Evolutionary conservation across 306 rosid genomes (phyloP).

Genomic region (Corylus avellana): DNA sequence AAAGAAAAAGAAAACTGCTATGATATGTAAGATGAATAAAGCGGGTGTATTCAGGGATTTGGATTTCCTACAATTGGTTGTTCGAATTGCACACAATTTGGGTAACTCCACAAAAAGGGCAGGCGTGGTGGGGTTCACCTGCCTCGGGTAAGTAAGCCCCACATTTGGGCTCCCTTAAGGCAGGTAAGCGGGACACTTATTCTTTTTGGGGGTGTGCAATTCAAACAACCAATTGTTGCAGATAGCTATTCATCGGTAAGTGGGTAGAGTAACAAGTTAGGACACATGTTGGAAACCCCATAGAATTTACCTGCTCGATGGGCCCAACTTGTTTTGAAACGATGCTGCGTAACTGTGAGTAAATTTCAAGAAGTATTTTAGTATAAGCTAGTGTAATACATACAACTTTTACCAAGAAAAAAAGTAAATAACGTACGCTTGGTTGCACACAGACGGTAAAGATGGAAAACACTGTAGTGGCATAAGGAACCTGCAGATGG

Average conservation of each 20-base stretch:
- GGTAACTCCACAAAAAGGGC: no score
- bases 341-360: conserved; percentile 69
- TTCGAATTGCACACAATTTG: no score
- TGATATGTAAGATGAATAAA: not conserved
- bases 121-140: no score
- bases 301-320: conserved; percentile 63
- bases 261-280: not conserved
- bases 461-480: conserved; percentile 41
- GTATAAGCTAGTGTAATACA: not conserved
- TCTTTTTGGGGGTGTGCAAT: no score
- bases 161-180: no score
- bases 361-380: conserved; percentile 7
- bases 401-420: not conserved
- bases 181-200: no score
- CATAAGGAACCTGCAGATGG: conserved; percentile 84
- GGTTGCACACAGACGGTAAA: conserved; percentile 61
- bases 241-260: no score
- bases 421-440: conserved; percentile 48
- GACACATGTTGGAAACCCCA: not conserved
- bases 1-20: not conserved
- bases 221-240: no score
- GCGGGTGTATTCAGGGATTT: no score
- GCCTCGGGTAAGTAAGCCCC: no score
- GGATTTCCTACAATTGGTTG: no score
- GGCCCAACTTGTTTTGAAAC: conserved; percentile 85